Conservation (phyloP, 257 asterid species). For the Gardenia jasminoides region DNA sequence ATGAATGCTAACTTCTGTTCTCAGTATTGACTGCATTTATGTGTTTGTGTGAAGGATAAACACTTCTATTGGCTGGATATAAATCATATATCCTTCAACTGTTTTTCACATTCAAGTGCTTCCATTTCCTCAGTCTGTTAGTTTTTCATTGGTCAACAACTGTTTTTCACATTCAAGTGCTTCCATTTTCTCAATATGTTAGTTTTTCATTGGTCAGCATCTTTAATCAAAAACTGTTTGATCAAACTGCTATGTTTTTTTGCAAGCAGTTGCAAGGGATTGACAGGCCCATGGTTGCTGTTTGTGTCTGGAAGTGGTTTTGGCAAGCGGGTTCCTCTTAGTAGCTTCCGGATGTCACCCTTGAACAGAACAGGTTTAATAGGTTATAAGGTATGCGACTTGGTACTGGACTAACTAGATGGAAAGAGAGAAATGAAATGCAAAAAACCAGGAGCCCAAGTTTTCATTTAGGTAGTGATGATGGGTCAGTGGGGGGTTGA, state of each 20-base stretch:
- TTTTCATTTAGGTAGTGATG: not conserved
- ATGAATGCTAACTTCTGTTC: not conserved
- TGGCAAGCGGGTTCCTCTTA: slow-evolving; percentile 94
- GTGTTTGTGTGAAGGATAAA: not conserved
- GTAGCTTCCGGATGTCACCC: slow-evolving; percentile 65
- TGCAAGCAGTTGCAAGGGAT: slow-evolving; percentile 45
- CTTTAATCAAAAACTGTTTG: not conserved
- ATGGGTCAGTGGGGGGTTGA: not conserved
- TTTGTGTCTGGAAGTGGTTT: slow-evolving; percentile 84
- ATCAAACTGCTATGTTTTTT: not conserved
- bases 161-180: not conserved
- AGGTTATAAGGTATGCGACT: slow-evolving; percentile 73
- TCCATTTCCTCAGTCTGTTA: not conserved
- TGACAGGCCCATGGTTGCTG: slow-evolving; percentile 87
- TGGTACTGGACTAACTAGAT: not conserved
- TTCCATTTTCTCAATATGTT: not conserved
- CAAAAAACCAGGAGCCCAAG: not conserved
- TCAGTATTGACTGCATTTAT: not conserved
- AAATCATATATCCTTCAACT: not conserved
- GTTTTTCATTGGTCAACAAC: not conserved
- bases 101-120: not conserved
- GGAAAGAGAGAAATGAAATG: not conserved
- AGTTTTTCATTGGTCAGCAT: not conserved
- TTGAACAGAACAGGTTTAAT: slow-evolving; percentile 78
- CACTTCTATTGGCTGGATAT: not conserved